These are phyloP conservation scores for Wickerhamia fluorescens DNA, from an alignment of 805 yeast species.

Conservation along the genomic window DNA sequence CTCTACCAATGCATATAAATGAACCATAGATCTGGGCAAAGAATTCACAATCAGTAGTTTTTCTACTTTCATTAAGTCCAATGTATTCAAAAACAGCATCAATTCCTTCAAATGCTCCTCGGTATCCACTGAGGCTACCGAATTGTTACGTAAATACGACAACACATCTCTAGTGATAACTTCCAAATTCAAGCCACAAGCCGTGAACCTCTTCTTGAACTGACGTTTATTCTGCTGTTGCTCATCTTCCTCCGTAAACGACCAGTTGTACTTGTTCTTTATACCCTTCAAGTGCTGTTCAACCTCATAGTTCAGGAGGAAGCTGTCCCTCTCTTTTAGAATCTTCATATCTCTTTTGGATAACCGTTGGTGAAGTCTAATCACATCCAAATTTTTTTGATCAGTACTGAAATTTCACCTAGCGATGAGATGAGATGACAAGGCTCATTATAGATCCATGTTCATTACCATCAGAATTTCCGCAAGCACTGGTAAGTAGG, in stretches of 20 bases:
- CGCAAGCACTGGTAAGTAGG: slow-evolving; percentile 3
- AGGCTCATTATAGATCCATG: slow-evolving; percentile 4
- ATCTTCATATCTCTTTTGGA: slow-evolving; percentile 35
- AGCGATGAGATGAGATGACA: slow-evolving; percentile 3
- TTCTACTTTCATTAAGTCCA: slow-evolving; percentile 71
- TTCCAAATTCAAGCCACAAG: slow-evolving; percentile 43
- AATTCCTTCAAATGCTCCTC: slow-evolving; percentile 25
- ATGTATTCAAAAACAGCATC: slow-evolving; percentile 40
- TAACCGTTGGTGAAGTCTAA: too few relatives aligned
- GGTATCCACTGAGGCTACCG: slow-evolving; percentile 16
- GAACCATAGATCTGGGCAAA: slow-evolving; percentile 75
- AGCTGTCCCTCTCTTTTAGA: slow-evolving; percentile 44
- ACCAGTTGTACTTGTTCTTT: slow-evolving; percentile 42
- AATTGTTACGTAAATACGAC: slow-evolving; percentile 28
- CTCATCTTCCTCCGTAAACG: slow-evolving; percentile 28
- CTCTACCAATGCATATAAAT: slow-evolving; percentile 72
- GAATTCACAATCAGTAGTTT: slow-evolving; percentile 76
- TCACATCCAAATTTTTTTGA: too few relatives aligned
- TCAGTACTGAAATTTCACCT: too few relatives aligned
- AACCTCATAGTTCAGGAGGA: slow-evolving; percentile 64
- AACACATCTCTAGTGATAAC: slow-evolving; percentile 42
- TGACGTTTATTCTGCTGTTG: slow-evolving; percentile 20
- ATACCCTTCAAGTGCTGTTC: slow-evolving; percentile 44
- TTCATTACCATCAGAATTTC: background rate
- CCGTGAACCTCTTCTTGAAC: slow-evolving; percentile 23